Evolutionary conservation across 345 rosid species (phyloP), one percentile per base, ranked within the genome.

Genomic region (Excoecaria cochinchinensis): DNA sequence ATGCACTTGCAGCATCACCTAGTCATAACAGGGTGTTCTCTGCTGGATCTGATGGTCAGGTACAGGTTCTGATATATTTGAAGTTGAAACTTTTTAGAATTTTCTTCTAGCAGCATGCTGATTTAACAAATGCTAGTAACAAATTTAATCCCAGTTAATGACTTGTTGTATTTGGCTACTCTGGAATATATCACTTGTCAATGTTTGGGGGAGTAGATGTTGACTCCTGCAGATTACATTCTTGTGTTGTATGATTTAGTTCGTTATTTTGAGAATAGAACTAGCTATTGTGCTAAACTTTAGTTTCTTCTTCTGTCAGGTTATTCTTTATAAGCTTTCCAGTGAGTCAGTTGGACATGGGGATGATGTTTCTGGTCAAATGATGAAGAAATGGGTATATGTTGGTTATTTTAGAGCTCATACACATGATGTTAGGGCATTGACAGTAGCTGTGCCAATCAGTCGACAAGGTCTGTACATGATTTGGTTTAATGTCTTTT

Each of bases 1-100:
- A 92, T 83, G 75, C 97, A 56, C 87, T 95, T 70, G 95, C 95
- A 61, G 94, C 90, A 65, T 78, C 92, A 52, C 99, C 99, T 76
- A 90, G 88, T 82, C 97, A 92, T 77, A 90, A 82, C 67, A 84
- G 92, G 82, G 98, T 95, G 73, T 95, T 90, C 74, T 92, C 97
- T 78, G 90, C 97, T 63, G 97, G 99, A 75, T 87, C 97, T 25
- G 98, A 95, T 84, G 99, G 99, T 78, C 95, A 92, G 98, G 97
- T 92, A 76, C 72, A 73, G 44, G 25, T 60, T 44, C 7, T 38
- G 42, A 9, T 40, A 51, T n/a, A n/a, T 72, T 50, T 51, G 31
- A n/a, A 6, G 39, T 9, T 40, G 39, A 61, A 59, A 70, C 16
- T 46, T 70, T 1, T 53, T 63, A 61, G 4, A 15, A 21, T 6